Conservation (phyloP, 2,329 filamentous ascomycete species). For the Cryphonectria japonica region DNA sequence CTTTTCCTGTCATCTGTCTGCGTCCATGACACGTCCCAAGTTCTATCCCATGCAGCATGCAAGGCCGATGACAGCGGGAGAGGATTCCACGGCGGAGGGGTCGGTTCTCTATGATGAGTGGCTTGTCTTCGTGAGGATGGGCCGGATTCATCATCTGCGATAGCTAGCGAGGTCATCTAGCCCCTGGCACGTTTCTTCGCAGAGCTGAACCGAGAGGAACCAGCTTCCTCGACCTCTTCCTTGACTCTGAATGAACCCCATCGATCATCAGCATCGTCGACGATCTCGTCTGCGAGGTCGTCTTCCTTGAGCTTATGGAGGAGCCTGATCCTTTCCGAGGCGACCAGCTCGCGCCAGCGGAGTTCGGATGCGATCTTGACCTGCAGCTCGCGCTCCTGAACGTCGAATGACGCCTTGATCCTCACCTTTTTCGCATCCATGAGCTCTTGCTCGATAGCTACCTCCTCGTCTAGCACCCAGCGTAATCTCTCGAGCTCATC, state of each 20-base stretch:
- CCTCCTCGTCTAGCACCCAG: slow-evolving; percentile 44
- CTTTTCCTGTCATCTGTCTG: not conserved
- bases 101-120: slow-evolving; percentile 12
- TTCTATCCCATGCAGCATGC: slow-evolving; percentile 13
- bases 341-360: slow-evolving; percentile 51
- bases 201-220: slow-evolving; percentile 20
- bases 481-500: slow-evolving; percentile 45
- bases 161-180: not conserved
- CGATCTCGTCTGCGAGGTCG: slow-evolving; percentile 46
- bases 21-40: not conserved
- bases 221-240: slow-evolving; percentile 18
- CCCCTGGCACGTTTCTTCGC: not conserved
- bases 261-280: slow-evolving; percentile 25
- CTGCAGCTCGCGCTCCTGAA: slow-evolving; percentile 39
- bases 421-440: slow-evolving; percentile 45
- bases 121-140: slow-evolving; percentile 10
- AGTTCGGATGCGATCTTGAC: slow-evolving; percentile 47
- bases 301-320: slow-evolving; percentile 46
- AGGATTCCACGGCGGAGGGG: slow-evolving; percentile 14
- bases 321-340: slow-evolving; percentile 48
- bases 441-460: slow-evolving; percentile 46
- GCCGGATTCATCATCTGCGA: not conserved
- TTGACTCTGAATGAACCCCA: slow-evolving; percentile 25
- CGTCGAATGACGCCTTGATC: slow-evolving; percentile 35
- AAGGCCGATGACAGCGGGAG: slow-evolving; percentile 13